Evolutionary conservation across 2,329 filamentous ascomycete species (phyloP), one percentile per base, ranked within the genome.

Genomic region (Stylonectria norvegica): DNA sequence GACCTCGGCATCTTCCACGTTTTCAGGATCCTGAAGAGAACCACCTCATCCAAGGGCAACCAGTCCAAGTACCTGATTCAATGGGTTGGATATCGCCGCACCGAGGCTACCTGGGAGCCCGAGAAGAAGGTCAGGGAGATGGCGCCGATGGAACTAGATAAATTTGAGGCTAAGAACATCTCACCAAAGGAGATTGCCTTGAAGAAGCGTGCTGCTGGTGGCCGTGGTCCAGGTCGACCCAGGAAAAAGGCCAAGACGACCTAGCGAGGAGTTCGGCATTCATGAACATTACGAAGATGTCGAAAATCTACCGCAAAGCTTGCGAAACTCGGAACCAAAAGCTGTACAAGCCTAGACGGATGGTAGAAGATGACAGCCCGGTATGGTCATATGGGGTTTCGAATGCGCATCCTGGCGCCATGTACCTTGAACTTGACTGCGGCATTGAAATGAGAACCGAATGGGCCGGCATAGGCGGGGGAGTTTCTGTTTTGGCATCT

Each of bases 21-120:
- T 18, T 57, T 57, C 40, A 51, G 43, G 25, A 48, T 57, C 11
- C 46, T 57, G 18, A 56, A 57, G 48, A 51, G 50, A 14, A 47
- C 42, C 6, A 27, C 22, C 9, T 45, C 37, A 3, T 39, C 44
- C 22, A 52, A 43, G 40, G 29, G 39, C 18, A 53, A 52, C 38
- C 43, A 42, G 18, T 20, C 38, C 8, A 39, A 46, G 28, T 48
- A 41, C 34, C 53, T 49, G 45, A 52, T 57, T 1, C 55, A 57
- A 36, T 57, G 55, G 55, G 53, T 56, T 18, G 55, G 55, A 1
- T 57, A 57, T 38, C 47, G 50, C 16, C 48, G 34, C 17, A 32
- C 32, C 15, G 52, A 57, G n/a, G 49, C 52, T 5, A 52, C 54
- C 15, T 49, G 40, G 43, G 55, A 57, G 47, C 43, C 51, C 23